Conservation (phyloP, 2,329 filamentous ascomycete species). For the Cercospora janseana region DNA sequence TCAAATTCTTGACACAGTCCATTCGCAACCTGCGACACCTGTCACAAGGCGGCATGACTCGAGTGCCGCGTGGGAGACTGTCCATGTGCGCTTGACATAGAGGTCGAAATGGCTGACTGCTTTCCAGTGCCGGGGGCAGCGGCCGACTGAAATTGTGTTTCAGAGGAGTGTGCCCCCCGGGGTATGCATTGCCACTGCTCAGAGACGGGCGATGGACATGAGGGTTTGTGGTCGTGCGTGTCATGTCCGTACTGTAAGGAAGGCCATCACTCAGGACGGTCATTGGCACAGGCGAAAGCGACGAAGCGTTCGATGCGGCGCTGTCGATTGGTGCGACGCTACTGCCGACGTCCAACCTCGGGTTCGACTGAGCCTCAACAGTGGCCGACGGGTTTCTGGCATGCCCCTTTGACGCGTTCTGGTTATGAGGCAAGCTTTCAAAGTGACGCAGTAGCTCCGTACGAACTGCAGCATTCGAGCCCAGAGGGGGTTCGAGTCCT, state of each 20-base stretch:
- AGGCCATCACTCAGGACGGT: conserved; percentile 29
- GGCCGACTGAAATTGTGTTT: conserved; percentile 42
- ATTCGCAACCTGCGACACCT: conserved; percentile 76
- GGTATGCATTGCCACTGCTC: conserved; percentile 26
- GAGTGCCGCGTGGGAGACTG: conserved; percentile 67
- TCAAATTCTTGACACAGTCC: conserved; percentile 81
- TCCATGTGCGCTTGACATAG: conserved; percentile 63
- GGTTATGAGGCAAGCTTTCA: conserved; percentile 57
- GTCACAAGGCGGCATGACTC: conserved; percentile 79
- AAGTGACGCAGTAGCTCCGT: conserved; percentile 64
- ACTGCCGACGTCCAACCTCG: conserved; percentile 6
- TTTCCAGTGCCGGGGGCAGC: conserved; percentile 38
- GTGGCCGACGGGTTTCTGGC: conserved; percentile 28
- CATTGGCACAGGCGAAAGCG: conserved; percentile 33
- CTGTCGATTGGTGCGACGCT: conserved; percentile 19
- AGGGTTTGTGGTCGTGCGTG: conserved; percentile 7
- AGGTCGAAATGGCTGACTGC: conserved; percentile 38
- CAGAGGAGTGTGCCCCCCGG: conserved; percentile 20
- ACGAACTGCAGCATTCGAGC: conserved; percentile 55
- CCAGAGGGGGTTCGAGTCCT: conserved; percentile 36
- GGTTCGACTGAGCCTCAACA: neutral
- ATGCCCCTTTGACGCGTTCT: conserved; percentile 32
- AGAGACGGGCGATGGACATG: conserved; percentile 29
- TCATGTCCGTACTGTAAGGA: conserved; percentile 25
- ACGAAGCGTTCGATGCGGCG: conserved; percentile 30